phyloP scores from a whole-genome alignment of 176 grass and related monocot species.

The Phoenix dactylifera region DNA sequence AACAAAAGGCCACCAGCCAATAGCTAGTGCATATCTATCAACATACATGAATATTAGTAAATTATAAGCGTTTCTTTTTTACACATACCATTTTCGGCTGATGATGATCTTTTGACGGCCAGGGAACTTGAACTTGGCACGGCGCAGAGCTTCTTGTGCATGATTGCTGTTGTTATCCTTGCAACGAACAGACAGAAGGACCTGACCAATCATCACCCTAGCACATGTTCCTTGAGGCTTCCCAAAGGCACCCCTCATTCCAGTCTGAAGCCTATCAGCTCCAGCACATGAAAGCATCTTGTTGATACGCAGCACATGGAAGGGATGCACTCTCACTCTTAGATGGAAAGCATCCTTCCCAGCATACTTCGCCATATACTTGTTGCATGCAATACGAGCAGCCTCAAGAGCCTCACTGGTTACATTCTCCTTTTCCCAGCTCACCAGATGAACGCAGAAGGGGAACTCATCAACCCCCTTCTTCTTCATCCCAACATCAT shows the following conservation, averaged over 20 bases:
- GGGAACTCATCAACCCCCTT: constrained; percentile 17
- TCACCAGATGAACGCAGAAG: constrained; percentile 13
- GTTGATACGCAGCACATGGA: constrained; percentile 18
- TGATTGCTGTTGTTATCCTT: neutral
- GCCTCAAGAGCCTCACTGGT: constrained; percentile 17
- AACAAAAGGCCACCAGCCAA: no score
- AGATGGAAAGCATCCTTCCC: constrained; percentile 19
- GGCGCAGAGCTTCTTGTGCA: constrained; percentile 15
- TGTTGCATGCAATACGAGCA: constrained; percentile 17
- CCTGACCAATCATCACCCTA: constrained; percentile 9
- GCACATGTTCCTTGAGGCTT: constrained; percentile 18
- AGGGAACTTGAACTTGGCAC: constrained; percentile 21
- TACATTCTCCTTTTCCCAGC: constrained; percentile 19
- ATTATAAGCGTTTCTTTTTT: neutral
- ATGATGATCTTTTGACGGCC: constrained; percentile 18
- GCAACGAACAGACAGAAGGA: constrained; percentile 8
- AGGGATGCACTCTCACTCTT: constrained; percentile 12
- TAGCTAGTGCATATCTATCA: no score
- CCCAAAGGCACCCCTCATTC: constrained; percentile 20
- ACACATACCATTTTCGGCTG: constrained; percentile 6
- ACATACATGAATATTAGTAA: no score
- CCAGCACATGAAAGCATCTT: constrained; percentile 21
- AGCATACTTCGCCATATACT: constrained; percentile 14
- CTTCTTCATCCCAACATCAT: constrained; percentile 19
- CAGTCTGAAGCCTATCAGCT: constrained; percentile 17